Percentiles rank a stretch among this genome's conserved stretches.
These are phyloP conservation scores for Citrus trifoliata DNA, from an alignment of 345 rosid species.

Conservation along the genomic window DNA sequence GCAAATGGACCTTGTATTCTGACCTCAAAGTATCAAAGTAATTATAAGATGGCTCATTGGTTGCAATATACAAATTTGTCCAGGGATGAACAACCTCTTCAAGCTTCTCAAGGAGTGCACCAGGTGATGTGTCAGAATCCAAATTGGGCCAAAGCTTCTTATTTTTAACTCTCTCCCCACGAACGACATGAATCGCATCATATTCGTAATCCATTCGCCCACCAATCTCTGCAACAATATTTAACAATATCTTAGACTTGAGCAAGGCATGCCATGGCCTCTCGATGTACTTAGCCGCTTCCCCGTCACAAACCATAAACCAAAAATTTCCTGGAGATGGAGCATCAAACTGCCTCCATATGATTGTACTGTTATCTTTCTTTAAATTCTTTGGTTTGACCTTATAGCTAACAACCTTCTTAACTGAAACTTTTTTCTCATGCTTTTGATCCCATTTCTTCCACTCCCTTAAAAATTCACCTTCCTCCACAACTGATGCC, in stretches of 20 bases:
- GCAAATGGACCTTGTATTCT: slow-evolving; percentile 80
- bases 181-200: slow-evolving; percentile 80
- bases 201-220: slow-evolving; percentile 96
- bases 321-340: slow-evolving; percentile 88
- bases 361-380: slow-evolving; percentile 72
- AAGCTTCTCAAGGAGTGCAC: slow-evolving; percentile 60
- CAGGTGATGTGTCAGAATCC: slow-evolving; percentile 85
- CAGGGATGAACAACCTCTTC: slow-evolving; percentile 54
- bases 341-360: slow-evolving; percentile 89
- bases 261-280: slow-evolving; percentile 88
- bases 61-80: slow-evolving; percentile 81
- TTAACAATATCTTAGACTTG: slow-evolving; percentile 94
- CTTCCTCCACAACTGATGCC: slow-evolving; percentile 75
- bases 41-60: slow-evolving; percentile 80
- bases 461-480: slow-evolving; percentile 77
- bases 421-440: slow-evolving; percentile 64
- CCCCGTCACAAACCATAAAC: slow-evolving; percentile 91
- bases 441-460: slow-evolving; percentile 75
- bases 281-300: slow-evolving; percentile 60
- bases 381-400: slow-evolving; percentile 65
- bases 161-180: slow-evolving; percentile 85
- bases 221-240: slow-evolving; percentile 74
- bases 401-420: slow-evolving; percentile 68
- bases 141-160: slow-evolving; percentile 86
- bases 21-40: slow-evolving; percentile 89